phyloP scores from a whole-genome alignment of 2,329 filamentous ascomycete genomes.

The Ophiocordyceps sinensis region DNA sequence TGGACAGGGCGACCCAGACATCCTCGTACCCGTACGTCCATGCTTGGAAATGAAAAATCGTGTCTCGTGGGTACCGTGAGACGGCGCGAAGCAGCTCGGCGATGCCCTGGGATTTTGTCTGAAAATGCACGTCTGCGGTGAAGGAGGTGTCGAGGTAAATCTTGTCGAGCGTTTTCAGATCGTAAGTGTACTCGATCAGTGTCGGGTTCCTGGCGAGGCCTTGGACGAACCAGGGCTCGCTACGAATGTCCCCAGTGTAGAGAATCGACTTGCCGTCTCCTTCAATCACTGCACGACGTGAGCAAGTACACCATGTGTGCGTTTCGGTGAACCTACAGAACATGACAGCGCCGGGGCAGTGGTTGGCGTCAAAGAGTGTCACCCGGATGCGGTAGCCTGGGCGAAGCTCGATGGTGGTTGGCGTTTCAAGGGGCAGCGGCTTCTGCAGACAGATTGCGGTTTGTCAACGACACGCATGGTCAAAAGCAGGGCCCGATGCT shows the following conservation, averaged over 20 bases:
- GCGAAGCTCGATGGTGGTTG: constrained; percentile 59
- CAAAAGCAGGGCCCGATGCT: neutral
- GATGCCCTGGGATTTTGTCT: constrained; percentile 60
- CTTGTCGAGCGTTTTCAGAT: constrained; percentile 55
- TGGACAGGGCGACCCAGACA: constrained; percentile 71
- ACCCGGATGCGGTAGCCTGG: constrained; percentile 58
- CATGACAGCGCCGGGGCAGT: constrained; percentile 84
- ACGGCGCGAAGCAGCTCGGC: constrained; percentile 59
- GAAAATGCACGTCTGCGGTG: constrained; percentile 28
- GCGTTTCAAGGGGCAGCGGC: constrained; percentile 68
- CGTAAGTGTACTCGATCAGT: constrained; percentile 58
- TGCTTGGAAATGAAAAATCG: constrained; percentile 68
- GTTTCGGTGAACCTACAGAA: constrained; percentile 39
- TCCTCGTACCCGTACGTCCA: constrained; percentile 91
- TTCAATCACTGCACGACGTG: constrained; percentile 48
- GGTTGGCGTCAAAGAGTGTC: constrained; percentile 81
- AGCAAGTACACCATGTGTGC: neutral
- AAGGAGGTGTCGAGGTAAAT: constrained; percentile 89
- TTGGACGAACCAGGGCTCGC: constrained; percentile 78
- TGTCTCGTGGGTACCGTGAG: constrained; percentile 51
- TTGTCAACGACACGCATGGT: neutral
- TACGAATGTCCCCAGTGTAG: constrained; percentile 80
- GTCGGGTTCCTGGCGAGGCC: constrained; percentile 55
- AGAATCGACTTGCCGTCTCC: constrained; percentile 55
- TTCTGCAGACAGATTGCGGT: constrained; percentile 31